These are phyloP conservation scores for Gossypium herbaceum DNA, from an alignment of 345 rosid species.

Conservation along the genomic window DNA sequence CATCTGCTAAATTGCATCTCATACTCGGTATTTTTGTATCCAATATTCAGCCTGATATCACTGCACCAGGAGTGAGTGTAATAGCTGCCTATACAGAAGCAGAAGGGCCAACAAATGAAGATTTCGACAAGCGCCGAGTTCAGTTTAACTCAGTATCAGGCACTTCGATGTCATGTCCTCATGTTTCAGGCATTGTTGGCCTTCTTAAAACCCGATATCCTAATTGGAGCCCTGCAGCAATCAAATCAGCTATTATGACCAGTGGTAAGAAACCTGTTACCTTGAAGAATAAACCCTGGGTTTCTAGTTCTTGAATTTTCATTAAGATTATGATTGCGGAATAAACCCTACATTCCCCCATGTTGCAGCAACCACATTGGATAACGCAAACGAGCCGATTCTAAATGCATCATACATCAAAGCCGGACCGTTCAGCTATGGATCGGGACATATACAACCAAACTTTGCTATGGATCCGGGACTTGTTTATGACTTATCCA, in stretches of 20 bases:
- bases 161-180: constrained; percentile 94
- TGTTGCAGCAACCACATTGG: constrained; percentile 47
- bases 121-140: constrained; percentile 50
- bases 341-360: not conserved
- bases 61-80: constrained; percentile 84
- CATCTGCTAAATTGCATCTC: not conserved
- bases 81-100: constrained; percentile 74
- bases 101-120: constrained; percentile 45
- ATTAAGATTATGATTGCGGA: not conserved
- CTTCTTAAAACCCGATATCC: constrained; percentile 71
- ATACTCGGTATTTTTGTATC: not conserved
- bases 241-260: constrained; percentile 79
- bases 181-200: constrained; percentile 70
- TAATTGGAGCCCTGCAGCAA: constrained; percentile 80
- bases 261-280: constrained; percentile 42
- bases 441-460: constrained; percentile 88
- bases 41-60: constrained; percentile 53
- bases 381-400: constrained; percentile 45
- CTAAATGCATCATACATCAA: constrained; percentile 34
- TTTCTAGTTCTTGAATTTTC: not conserved
- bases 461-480: constrained; percentile 80
- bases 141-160: constrained; percentile 56
- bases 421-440: constrained; percentile 72
- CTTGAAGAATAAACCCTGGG: not conserved
- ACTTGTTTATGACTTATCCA: constrained; percentile 54